Evolutionary conservation across 805 yeast genomes (phyloP), one percentile per base, ranked within the genome.

Genomic region (Candida ovalis): DNA sequence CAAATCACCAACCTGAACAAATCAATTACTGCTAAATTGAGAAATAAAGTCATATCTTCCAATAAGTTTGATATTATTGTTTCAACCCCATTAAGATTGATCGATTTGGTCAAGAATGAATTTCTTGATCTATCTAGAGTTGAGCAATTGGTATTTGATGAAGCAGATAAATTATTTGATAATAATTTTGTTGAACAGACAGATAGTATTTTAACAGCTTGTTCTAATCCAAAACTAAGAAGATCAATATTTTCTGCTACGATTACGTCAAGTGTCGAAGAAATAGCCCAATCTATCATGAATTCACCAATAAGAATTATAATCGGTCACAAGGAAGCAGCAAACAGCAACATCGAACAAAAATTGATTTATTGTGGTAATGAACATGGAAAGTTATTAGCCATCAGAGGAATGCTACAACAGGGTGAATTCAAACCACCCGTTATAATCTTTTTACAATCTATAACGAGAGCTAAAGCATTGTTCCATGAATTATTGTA

Each of bases 201-300:
- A 0, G 99, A 94, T 65, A 83, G 81, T 45, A 84, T 94, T 50
- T 69, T 94, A 51, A 73, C 84, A 4, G 71, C 77, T 27, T 81
- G 88, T 62, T 63, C 78, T 52, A 59, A 76, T 60, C 62, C 74
- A 52, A 60, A 73, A 46, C 62, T 86, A 28, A 76, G 83, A 45
- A 88, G 84, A 67, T 81, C 94, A 10, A 84, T 95, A 71, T 92
- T 86, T 63, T 88, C 97, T 9, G 99, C 99, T 8, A 94, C 99
- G 0, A 85, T 94, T 50, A 96, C 98, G 1, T 86, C 97, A 1
- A 82, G 85, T 47, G 95, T 92, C 21, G 99, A 92, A 69, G 91
- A 87, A 58, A 74, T 90, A 58, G 96, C 97, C 3, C 75, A 80
- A 33, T 75, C 86, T 24, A 87, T 94, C 43, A 92, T 92, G 98